Evolutionary conservation across 2,329 filamentous ascomycete species (phyloP), one percentile per base, ranked within the genome.

Genomic region (Cytospora mali): DNA sequence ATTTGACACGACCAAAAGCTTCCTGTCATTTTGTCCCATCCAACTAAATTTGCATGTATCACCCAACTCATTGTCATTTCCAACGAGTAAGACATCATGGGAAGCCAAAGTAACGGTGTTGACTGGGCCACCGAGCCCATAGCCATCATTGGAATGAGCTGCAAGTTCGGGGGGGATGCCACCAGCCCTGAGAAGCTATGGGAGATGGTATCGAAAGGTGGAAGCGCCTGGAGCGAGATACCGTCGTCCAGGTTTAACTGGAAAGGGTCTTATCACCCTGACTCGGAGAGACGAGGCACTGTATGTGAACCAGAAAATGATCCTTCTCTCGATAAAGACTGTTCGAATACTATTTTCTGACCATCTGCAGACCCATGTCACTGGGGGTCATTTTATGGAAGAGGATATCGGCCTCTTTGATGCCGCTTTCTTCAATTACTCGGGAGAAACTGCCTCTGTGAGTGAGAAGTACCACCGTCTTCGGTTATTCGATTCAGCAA

Each of bases 141-240:
- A 9, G 58, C 58, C 42, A 51, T 61, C 23, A 29, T 50, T 10
- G 58, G 58, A 27, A 61, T 55, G 51, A 74, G 68, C 1, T 78
- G 75, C 66, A 73, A 76, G 31, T 76, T 78, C 21, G 73, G 76
- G 0, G 76, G 76, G 1, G 69, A 67, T 4, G 69, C 72, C 0
- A 71, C 62, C 10, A 71, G 67, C 6, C 74, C 75, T 0, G 72
- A 72, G 1, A 71, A 72, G 60, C 69, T 78, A 7, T 78, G 76
- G 75, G 72, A 75, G 57, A 59, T 75, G 2, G 27, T 49, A 16
- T 21, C 14, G 6, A 10, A 13, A 25, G 56, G 29, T 4, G n/a
- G 33, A 3, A 50, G 50, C 31, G 31, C 56, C 2, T 59, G 56
- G 56, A 28, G 46, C 1, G 25, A 23, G 25, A 52, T 59, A 0